Evolutionary conservation across 495 filamentous ascomycete species (phyloP).

Genomic region (Pseudoneurospora amorphoporcata): DNA sequence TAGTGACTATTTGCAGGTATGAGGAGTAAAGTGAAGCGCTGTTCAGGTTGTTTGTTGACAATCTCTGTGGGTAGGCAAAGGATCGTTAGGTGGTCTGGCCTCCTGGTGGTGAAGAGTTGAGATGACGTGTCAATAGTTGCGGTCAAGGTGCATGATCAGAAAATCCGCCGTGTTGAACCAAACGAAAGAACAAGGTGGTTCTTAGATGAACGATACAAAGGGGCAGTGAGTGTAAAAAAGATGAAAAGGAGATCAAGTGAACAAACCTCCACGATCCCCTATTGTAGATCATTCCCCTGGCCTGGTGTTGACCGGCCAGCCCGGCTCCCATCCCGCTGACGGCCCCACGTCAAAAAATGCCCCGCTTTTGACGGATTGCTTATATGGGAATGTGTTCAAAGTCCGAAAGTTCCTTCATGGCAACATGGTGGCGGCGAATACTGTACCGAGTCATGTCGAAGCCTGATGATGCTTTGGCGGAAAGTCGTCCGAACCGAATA

Average conservation of each 20-base stretch:
- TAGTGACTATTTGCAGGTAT: background rate
- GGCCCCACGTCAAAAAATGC: background rate
- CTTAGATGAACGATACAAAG: too few relatives aligned
- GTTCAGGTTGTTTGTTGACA: background rate
- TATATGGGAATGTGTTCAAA: background rate
- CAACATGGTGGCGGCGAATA: background rate
- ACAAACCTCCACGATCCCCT: background rate
- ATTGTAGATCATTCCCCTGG: too few relatives aligned
- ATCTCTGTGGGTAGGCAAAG: background rate
- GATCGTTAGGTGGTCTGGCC: background rate
- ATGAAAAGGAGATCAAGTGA: background rate
- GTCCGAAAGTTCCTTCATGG: too few relatives aligned
- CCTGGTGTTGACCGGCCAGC: too few relatives aligned
- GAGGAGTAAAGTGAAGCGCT: background rate
- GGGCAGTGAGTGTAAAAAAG: background rate
- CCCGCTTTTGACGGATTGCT: background rate
- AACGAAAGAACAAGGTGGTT: too few relatives aligned
- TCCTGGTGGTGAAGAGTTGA: background rate
- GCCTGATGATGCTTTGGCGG: too few relatives aligned
- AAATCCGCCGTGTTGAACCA: too few relatives aligned
- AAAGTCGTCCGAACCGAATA: background rate
- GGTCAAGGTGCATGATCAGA: too few relatives aligned
- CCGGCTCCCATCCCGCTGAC: background rate
- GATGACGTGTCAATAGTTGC: background rate
- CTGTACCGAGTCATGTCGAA: background rate